These are phyloP conservation scores for Lavandula angustifolia DNA, from an alignment of 257 asterid species.

Conservation along the genomic window DNA sequence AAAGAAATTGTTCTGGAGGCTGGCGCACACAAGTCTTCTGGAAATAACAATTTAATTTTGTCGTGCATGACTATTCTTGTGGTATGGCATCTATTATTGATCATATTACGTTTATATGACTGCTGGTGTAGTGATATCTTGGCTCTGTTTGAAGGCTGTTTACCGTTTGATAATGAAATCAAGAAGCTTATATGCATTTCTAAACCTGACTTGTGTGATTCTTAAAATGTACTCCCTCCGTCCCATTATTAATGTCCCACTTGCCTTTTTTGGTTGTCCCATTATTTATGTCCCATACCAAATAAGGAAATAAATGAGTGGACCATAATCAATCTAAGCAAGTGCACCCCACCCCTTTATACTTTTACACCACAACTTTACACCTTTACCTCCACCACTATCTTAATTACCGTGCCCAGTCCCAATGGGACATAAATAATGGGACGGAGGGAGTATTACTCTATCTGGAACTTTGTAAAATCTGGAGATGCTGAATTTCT, in stretches of 20 bases:
- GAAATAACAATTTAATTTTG: constrained; percentile 63
- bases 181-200: constrained; percentile 27
- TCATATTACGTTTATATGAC: constrained; percentile 20
- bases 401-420: no score
- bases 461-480: constrained; percentile 6
- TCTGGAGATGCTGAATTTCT: constrained; percentile 24
- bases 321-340: no score
- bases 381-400: no score
- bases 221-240: not conserved
- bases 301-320: no score
- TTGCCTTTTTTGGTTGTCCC: no score
- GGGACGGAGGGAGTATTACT: no score
- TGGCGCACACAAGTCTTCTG: constrained; percentile 67
- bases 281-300: no score
- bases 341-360: no score
- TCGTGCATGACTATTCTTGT: constrained; percentile 96
- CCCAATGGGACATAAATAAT: no score
- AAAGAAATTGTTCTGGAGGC: constrained; percentile 83
- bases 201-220: constrained; percentile 11
- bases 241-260: no score
- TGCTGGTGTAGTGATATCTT: constrained; percentile 24
- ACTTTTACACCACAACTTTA: no score
- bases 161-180: constrained; percentile 20
- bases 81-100: constrained; percentile 50
- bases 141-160: constrained; percentile 10